A percentile compares a stretch with the other conserved stretches of the same genome.
Conservation (phyloP, 2,329 filamentous ascomycete genomes). For the Tolypocladium album region DNA sequence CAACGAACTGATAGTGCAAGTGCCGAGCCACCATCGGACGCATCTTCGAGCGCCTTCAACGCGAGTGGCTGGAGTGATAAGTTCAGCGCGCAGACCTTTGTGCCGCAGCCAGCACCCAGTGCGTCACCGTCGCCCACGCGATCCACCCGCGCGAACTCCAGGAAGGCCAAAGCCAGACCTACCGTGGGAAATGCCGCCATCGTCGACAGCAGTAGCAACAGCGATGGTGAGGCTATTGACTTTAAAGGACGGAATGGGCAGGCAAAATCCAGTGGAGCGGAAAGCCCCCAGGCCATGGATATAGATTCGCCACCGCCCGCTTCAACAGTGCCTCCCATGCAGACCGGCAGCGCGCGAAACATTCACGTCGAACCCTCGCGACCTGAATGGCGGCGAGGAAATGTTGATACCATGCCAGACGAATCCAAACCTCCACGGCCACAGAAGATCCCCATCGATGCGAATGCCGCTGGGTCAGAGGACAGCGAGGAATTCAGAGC, state of each 20-base stretch:
- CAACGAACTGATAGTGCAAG: conserved; percentile 10
- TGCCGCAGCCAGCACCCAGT: conserved; percentile 28
- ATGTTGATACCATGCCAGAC: conserved; percentile 20
- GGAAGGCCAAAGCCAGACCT: conserved; percentile 49
- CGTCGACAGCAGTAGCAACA: conserved; percentile 33
- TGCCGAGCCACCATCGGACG: conserved; percentile 10
- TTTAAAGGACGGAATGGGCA: conserved; percentile 23
- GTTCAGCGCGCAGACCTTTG: conserved; percentile 44
- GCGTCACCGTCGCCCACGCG: conserved; percentile 34
- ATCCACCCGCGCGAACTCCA: conserved; percentile 33
- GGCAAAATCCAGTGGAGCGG: conserved; percentile 15
- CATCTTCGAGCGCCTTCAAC: conserved; percentile 29
- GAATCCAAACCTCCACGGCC: conserved; percentile 8
- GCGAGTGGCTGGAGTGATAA: conserved; percentile 43
- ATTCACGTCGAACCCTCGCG: conserved; percentile 49
- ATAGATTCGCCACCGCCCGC: conserved; percentile 42
- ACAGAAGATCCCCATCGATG: conserved; percentile 13
- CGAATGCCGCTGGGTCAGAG: conserved; percentile 37
- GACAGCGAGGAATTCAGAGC: conserved; percentile 45
- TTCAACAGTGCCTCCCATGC: conserved; percentile 10
- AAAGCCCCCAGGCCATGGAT: conserved; percentile 53
- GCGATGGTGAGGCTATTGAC: conserved; percentile 27
- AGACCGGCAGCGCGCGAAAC: conserved; percentile 28
- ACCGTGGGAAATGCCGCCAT: conserved; percentile 34
- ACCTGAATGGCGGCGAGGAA: conserved; percentile 47